Conservation (phyloP, 2,329 filamentous ascomycete species). For the Hypoxylon sp. region DNA sequence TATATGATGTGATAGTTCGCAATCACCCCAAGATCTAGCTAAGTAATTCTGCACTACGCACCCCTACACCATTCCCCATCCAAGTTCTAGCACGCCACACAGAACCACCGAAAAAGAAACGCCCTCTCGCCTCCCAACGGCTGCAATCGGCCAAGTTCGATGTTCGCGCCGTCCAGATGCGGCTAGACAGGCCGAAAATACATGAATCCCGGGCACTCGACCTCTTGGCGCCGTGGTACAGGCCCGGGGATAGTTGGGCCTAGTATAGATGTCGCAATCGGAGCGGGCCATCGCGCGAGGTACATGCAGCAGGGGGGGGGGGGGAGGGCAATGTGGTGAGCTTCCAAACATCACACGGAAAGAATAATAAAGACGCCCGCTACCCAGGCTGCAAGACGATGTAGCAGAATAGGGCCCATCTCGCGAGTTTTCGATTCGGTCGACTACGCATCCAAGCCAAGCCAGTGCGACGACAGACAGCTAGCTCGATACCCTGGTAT, state of each 20-base stretch:
- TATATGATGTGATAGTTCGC: background rate
- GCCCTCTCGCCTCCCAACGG: conserved; percentile 6
- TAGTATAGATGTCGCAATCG: conserved; percentile 37
- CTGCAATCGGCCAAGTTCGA: conserved; percentile 19
- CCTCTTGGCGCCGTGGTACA: conserved; percentile 11
- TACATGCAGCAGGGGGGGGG: too few relatives aligned
- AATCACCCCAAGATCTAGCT: background rate
- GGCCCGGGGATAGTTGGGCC: conserved; percentile 31
- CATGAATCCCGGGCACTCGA: conserved; percentile 5
- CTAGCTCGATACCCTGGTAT: background rate
- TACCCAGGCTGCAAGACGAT: background rate
- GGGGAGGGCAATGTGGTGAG: background rate
- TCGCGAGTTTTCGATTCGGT: conserved; percentile 5
- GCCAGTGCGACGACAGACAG: background rate
- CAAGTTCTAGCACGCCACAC: conserved; percentile 1
- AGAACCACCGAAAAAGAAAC: background rate
- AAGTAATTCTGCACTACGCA: too few relatives aligned
- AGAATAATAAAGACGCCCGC: conserved; percentile 14
- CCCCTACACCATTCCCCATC: conserved; percentile 4
- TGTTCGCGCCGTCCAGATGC: conserved; percentile 5
- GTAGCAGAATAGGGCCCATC: background rate
- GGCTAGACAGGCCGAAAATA: conserved; percentile 28
- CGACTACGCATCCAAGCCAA: background rate
- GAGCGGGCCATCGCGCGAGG: conserved; percentile 33
- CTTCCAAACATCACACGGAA: background rate